Conservation (phyloP, 805 yeast genomes). For the Starmerella vitae region DNA sequence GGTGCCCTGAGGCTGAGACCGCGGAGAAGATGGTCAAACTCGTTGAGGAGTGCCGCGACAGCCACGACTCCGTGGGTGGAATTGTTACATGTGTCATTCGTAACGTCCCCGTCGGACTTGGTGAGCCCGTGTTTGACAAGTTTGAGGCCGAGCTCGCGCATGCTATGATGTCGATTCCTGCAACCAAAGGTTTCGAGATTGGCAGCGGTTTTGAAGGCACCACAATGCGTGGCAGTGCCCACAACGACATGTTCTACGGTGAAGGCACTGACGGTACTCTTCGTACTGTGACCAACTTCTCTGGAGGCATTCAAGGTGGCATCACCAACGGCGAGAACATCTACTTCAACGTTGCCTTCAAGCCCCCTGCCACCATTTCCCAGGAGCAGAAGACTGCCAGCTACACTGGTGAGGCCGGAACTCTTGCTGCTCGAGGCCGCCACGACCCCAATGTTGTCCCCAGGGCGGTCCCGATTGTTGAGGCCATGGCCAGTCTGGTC, state of each 20-base stretch:
- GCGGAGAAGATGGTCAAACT: slow-evolving; percentile 72
- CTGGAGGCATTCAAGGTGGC: slow-evolving; percentile 98
- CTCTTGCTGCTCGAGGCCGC: slow-evolving; percentile 90
- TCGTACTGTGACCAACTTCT: slow-evolving; percentile 78
- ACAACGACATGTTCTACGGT: slow-evolving; percentile 68
- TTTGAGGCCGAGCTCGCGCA: slow-evolving; percentile 91
- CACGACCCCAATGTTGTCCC: slow-evolving; percentile 98
- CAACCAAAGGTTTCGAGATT: slow-evolving; percentile 94
- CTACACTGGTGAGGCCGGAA: slow-evolving; percentile 79
- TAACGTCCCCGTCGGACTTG: slow-evolving; percentile 88
- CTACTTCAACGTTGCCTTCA: slow-evolving; percentile 90
- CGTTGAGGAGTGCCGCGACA: slow-evolving; percentile 74
- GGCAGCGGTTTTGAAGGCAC: slow-evolving; percentile 95
- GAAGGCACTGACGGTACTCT: slow-evolving; percentile 45
- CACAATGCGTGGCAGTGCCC: slow-evolving; percentile 78
- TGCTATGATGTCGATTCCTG: slow-evolving; percentile 95
- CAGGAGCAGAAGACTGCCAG: slow-evolving; percentile 83
- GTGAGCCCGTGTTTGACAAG: slow-evolving; percentile 96
- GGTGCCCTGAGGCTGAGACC: slow-evolving; percentile 73
- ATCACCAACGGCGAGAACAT: slow-evolving; percentile 92
- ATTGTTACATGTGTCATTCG: slow-evolving; percentile 94
- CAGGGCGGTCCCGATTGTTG: slow-evolving; percentile 96
- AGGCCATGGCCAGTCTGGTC: slow-evolving; percentile 94
- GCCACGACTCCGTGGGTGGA: slow-evolving; percentile 91
- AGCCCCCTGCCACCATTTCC: slow-evolving; percentile 94